Evolutionary conservation across 2,329 filamentous ascomycete genomes (phyloP), one percentile per base, ranked within the genome.

Genomic region (Alternaria triticimaculans): DNA sequence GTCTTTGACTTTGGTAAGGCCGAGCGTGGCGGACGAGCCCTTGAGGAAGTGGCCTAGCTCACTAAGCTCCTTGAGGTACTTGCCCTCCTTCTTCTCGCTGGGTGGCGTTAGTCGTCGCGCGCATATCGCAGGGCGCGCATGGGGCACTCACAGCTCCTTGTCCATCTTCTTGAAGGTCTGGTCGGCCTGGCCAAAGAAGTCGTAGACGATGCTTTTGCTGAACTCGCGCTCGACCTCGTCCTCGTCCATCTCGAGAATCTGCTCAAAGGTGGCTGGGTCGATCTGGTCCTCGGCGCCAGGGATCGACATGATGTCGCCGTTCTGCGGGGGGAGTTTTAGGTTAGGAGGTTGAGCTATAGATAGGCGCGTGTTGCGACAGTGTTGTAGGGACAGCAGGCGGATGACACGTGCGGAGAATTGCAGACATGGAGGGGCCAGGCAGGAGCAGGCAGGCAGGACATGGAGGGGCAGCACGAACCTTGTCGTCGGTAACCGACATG

Each of bases 171-270:
- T 82, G 80, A 98, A 97, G 0, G 95, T 98, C 71, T 88, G 87
- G 71, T 94, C 88, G 41, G 94, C 95, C 83, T 99, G 96, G 18
- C 93, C 90, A 72, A 98, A 97, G 84, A 97, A 99, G 65, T 93
- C 93, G 77, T 89, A 91, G 53, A 98, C 94, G 70, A 99, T 94
- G 64, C 91, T 90, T 73, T 86, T 88, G 82, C 92, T 96, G 85
- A 98, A 98, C 53, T 97, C 93, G 72, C 90, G 87, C 68, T 95
- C 92, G 11, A 90, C 88, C 70, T 92, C 91, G 68, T 92, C 92
- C 68, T 98, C 96, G 80, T 99, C 96, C 95, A 99, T 97, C 82
- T 98, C 96, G 67, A 98, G 88, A 79, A 99, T 98, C 84, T 98
- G 96, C 74, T 90, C 89, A 75, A 99, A 99, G 60, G 94, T 97